A percentile compares a stretch with the other conserved stretches of the same genome.
These are phyloP conservation scores for Cucurbita maxima DNA, from an alignment of 306 rosid genomes.

Conservation along the genomic window DNA sequence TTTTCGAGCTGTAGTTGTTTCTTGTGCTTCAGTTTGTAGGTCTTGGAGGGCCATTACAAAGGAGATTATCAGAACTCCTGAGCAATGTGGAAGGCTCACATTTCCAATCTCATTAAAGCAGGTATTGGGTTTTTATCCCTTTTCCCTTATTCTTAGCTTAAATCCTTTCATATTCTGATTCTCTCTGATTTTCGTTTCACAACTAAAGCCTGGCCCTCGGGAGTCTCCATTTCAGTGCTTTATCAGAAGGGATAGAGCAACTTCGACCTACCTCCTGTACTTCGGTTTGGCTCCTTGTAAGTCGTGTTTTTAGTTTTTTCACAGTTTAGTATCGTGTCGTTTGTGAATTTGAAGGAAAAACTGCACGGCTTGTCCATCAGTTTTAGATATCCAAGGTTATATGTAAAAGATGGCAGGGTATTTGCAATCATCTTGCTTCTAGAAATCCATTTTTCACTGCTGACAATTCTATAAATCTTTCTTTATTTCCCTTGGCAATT, in stretches of 20 bases:
- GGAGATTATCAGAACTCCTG: slow-evolving; percentile 71
- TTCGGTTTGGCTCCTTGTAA: slow-evolving; percentile 69
- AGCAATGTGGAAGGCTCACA: slow-evolving; percentile 69
- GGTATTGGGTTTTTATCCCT: slow-evolving; percentile 22
- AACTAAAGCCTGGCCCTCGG: slow-evolving; percentile 73
- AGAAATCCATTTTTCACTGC: slow-evolving; percentile 7
- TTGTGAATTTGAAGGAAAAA: not conserved
- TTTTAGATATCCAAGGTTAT: not conserved
- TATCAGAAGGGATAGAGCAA: slow-evolving; percentile 65
- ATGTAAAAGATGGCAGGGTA: not conserved
- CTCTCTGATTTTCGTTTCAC: slow-evolving; percentile 10
- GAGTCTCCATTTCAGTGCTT: slow-evolving; percentile 70
- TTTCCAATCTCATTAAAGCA: slow-evolving; percentile 91
- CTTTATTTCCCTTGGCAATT: not conserved
- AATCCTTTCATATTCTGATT: not conserved
- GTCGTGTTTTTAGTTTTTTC: slow-evolving; percentile 10
- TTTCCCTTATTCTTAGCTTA: not conserved
- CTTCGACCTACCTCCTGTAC: slow-evolving; percentile 51
- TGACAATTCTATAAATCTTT: not conserved
- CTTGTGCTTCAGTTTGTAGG: slow-evolving; percentile 74
- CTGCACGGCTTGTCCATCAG: not conserved
- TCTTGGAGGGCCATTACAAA: slow-evolving; percentile 57
- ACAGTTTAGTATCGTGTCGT: not conserved
- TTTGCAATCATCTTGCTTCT: not conserved
- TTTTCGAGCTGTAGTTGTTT: slow-evolving; percentile 41